Base-by-base conservation (phyloP, 2,329 filamentous ascomycete species). In the Phoma herbarum region DNA sequence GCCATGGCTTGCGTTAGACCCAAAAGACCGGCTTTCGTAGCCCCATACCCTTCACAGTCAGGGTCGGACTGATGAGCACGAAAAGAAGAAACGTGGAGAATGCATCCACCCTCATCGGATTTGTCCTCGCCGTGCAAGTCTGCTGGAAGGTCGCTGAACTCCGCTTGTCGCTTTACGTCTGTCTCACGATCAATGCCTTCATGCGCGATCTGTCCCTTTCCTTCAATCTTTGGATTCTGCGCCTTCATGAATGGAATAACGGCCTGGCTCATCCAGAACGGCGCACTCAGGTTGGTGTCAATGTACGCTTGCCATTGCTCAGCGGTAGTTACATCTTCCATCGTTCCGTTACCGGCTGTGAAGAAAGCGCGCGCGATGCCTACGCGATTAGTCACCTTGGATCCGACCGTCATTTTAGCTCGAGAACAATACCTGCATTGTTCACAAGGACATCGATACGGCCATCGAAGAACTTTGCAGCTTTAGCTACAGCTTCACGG, bases 1-100 rank as follows among this genome's bases (percentile, higher is more conserved):
- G 80, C 77, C 78, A 84, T 78, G 26, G 77, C 77, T 62, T 83
- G 81, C 51, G 80, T 80, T 25, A 85, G 64, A 0, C 82, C 82
- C 14, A 83, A 64, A 16, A 85, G 64, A 0, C 82, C 82, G 3
- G 81, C 82, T 69, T 84, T 84, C 2, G 78, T 81, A 1, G 81
- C 75, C 2, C 80, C 78, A 56, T 84, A 84, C 1, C 77, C 77
- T 69, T 84, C 82, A 57, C 80, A 81, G 59, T 82, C 75, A 3
- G 78, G 75, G 66, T 84, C 82, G 28, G 78, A 78, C 73, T 83
- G 81, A 45, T 78, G 66, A 1, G 81, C 82, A 29, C 82, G 76
- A n/a, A 82, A 84, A 1, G 80, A 83, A 2, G 80, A 79, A 45
- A 84, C 77, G 63, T 83, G 77, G 46, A 84, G 73, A 42, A 75